These are phyloP conservation scores for Hypoxylon crocopeplum DNA, from an alignment of 495 filamentous ascomycete genomes.

Conservation along the genomic window DNA sequence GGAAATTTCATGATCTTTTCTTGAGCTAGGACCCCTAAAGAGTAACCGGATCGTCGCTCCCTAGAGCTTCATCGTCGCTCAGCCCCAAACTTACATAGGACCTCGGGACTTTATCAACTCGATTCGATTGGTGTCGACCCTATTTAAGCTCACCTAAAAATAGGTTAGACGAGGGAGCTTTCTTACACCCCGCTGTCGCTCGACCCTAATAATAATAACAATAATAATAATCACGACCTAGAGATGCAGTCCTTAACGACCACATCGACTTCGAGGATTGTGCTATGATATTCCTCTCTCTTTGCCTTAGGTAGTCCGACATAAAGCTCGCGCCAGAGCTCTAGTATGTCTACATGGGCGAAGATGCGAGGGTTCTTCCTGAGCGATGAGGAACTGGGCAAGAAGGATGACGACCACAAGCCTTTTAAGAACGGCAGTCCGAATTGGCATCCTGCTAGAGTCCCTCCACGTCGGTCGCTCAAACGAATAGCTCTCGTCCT, in stretches of 20 bases:
- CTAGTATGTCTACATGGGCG: constrained; percentile 37
- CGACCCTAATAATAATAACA: too few relatives aligned
- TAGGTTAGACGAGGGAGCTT: too few relatives aligned
- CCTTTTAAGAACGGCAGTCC: constrained; percentile 34
- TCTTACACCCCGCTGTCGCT: too few relatives aligned
- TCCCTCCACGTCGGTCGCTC: constrained; percentile 45
- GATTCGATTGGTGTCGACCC: not conserved
- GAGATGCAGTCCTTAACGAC: constrained; percentile 27
- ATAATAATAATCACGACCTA: constrained; percentile 13
- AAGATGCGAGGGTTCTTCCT: constrained; percentile 50
- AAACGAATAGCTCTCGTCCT: constrained; percentile 47
- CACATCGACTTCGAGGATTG: constrained; percentile 1
- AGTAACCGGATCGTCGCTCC: constrained; percentile 22
- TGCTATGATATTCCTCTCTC: constrained; percentile 24
- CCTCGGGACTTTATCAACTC: too few relatives aligned
- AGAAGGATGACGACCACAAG: constrained; percentile 60
- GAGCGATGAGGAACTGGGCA: constrained; percentile 53
- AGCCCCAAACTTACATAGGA: constrained; percentile 21
- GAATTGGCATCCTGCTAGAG: constrained; percentile 46
- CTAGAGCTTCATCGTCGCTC: constrained; percentile 33
- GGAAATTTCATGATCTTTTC: too few relatives aligned
- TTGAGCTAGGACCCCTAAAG: constrained; percentile 15
- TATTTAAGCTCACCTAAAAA: not conserved
- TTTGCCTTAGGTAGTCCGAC: not conserved
- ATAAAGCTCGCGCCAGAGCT: constrained; percentile 20